phyloP scores from a whole-genome alignment of 2,329 filamentous ascomycete species.

The Aspergillus terreus region DNA sequence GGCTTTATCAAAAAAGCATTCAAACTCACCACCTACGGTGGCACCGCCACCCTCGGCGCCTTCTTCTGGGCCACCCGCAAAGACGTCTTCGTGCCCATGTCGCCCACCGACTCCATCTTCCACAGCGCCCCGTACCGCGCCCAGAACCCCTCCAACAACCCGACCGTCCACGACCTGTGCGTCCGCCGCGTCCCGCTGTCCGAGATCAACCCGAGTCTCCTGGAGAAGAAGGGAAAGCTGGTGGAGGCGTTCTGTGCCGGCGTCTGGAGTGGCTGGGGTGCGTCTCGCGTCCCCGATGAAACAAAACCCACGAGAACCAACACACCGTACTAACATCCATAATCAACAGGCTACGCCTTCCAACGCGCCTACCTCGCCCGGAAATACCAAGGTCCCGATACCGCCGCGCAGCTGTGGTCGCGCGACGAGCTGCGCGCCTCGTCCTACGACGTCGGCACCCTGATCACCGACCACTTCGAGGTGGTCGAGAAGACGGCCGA shows the following conservation, averaged over 20 bases:
- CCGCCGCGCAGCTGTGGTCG: conserved; percentile 60
- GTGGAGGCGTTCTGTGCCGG: conserved; percentile 65
- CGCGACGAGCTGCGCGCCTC: conserved; percentile 52
- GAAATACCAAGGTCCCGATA: conserved; percentile 57
- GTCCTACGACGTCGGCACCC: conserved; percentile 60
- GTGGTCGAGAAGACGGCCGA: conserved; percentile 62
- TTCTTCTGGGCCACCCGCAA: conserved; percentile 54
- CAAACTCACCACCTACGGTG: conserved; percentile 44
- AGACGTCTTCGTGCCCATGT: conserved; percentile 56
- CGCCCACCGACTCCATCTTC: conserved; percentile 61
- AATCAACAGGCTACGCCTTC: conserved; percentile 38
- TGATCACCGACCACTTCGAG: conserved; percentile 69
- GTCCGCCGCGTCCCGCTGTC: conserved; percentile 60
- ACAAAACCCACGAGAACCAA: background rate
- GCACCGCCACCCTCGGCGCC: conserved; percentile 49
- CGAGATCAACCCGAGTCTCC: conserved; percentile 62
- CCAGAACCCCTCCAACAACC: conserved; percentile 62
- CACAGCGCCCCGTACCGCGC: conserved; percentile 53
- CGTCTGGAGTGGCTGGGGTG: conserved; percentile 64
- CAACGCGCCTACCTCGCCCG: conserved; percentile 58
- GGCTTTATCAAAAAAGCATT: conserved; percentile 48
- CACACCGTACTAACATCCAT: background rate
- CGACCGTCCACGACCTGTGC: conserved; percentile 61
- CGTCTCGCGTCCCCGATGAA: conserved; percentile 18
- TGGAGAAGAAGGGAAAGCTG: conserved; percentile 59